Conservation (phyloP, 768 basidiomycete genomes). For the Podaxis carcinomalis region DNA sequence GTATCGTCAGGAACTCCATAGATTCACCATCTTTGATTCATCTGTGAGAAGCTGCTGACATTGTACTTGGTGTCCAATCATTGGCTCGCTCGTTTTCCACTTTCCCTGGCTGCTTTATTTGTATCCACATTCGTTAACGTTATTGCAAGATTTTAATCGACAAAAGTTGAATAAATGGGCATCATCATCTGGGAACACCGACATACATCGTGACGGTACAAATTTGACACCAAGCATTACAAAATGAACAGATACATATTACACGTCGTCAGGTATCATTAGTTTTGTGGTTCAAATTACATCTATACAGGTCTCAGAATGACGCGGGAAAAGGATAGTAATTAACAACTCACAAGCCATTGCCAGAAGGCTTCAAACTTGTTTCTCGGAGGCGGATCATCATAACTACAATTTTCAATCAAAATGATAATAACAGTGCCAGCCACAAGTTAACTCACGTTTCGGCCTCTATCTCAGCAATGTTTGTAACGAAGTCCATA, state of each 20-base stretch:
- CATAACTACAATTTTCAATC: slow-evolving; percentile 37
- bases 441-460: slow-evolving; percentile 30
- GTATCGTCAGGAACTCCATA: slow-evolving; percentile 9
- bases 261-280: background rate
- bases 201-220: background rate
- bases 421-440: background rate
- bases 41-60: slow-evolving; percentile 17
- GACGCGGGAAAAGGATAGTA: slow-evolving; percentile 18
- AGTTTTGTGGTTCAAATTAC: slow-evolving; percentile 1
- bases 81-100: background rate
- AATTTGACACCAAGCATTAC: background rate
- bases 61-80: slow-evolving; percentile 10
- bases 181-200: background rate
- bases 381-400: slow-evolving; percentile 70
- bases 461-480: slow-evolving; percentile 67
- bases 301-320: slow-evolving; percentile 13
- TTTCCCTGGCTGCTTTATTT: slow-evolving; percentile 1
- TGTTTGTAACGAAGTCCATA: slow-evolving; percentile 81
- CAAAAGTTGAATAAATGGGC: slow-evolving; percentile 8
- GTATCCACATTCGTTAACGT: slow-evolving; percentile 11
- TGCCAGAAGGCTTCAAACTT: slow-evolving; percentile 68
- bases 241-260: background rate
- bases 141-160: slow-evolving; percentile 4
- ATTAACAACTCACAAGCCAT: slow-evolving; percentile 61
- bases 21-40: slow-evolving; percentile 17